A percentile compares a stretch with the other conserved stretches of the same genome.
Conservation (phyloP, 305 asterid species). For the Fraxinus xanthoxyloides region DNA sequence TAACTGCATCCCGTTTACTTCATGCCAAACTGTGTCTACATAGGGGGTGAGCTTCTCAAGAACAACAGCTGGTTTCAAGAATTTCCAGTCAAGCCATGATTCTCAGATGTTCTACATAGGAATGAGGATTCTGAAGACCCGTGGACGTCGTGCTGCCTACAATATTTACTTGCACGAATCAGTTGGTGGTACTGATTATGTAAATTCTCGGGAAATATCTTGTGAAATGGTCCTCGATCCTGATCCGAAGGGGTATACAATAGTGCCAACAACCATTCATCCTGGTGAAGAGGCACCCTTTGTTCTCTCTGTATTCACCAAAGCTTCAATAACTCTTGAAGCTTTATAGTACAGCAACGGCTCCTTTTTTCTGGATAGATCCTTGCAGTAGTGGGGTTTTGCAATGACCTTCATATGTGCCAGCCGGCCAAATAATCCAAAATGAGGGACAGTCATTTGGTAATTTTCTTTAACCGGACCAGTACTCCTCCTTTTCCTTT, state of each 20-base stretch:
- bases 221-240: slow-evolving; percentile 99
- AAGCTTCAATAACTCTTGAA: slow-evolving; percentile 81
- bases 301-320: slow-evolving; percentile 92
- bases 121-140: slow-evolving; percentile 93
- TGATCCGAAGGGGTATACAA: slow-evolving; percentile 96
- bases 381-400: slow-evolving; percentile 18
- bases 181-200: slow-evolving; percentile 97
- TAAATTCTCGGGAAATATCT: slow-evolving; percentile 94
- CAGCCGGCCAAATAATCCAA: slow-evolving; percentile 12
- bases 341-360: slow-evolving; percentile 52
- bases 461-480: slow-evolving; percentile 23
- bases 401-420: slow-evolving; percentile 26
- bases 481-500: neutral
- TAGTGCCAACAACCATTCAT: slow-evolving; percentile 95
- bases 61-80: slow-evolving; percentile 95
- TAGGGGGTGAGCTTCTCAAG: slow-evolving; percentile 99
- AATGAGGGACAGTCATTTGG: slow-evolving; percentile 27
- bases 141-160: slow-evolving; percentile 95
- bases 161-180: slow-evolving; percentile 96
- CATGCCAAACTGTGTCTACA: slow-evolving; percentile 12
- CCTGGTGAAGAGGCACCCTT: slow-evolving; percentile 99
- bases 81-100: slow-evolving; percentile 94
- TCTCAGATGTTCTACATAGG: slow-evolving; percentile 97
- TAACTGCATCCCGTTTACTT: neutral
- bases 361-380: slow-evolving; percentile 20